Percentiles rank a stretch among this genome's conserved stretches.
Conservation (phyloP, 345 rosid genomes). For the Citrus cavaleriei region DNA sequence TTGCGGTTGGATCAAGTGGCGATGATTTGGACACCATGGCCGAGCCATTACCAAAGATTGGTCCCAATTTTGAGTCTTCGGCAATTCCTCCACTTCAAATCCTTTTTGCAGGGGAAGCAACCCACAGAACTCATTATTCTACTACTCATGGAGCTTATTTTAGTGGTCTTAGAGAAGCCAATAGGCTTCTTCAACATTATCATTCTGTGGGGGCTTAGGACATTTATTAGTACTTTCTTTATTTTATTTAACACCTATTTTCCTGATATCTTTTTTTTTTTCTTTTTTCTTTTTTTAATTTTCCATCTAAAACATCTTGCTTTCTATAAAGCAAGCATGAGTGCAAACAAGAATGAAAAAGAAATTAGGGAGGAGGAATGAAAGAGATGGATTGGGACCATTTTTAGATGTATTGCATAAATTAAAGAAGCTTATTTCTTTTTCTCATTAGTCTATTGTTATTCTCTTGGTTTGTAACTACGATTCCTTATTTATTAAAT, state of each 20-base stretch:
- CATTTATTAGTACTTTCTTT: slow-evolving; percentile 22
- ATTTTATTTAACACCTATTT: slow-evolving; percentile 26
- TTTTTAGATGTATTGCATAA: slow-evolving; percentile 43
- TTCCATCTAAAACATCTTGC: slow-evolving; percentile 22
- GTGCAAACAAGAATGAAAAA: slow-evolving; percentile 3
- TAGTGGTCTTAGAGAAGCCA: slow-evolving; percentile 95
- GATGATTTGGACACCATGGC: slow-evolving; percentile 81
- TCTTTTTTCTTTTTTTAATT: neutral
- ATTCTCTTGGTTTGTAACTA: slow-evolving; percentile 18
- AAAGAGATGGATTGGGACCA: slow-evolving; percentile 40
- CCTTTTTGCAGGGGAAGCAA: slow-evolving; percentile 97
- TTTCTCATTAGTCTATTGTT: slow-evolving; percentile 18
- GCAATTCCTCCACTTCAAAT: slow-evolving; percentile 46
- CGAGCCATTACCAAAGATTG: slow-evolving; percentile 66
- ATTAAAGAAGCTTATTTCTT: slow-evolving; percentile 41
- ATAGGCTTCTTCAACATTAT: slow-evolving; percentile 90
- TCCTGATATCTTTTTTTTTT: slow-evolving; percentile 7
- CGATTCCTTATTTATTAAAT: slow-evolving; percentile 10
- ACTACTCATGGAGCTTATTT: slow-evolving; percentile 97
- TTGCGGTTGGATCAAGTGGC: slow-evolving; percentile 87
- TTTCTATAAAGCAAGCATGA: slow-evolving; percentile 23
- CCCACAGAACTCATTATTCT: slow-evolving; percentile 93
- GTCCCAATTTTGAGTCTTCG: neutral
- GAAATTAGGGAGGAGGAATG: slow-evolving; percentile 14
- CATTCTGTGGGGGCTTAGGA: slow-evolving; percentile 45